phyloP scores from a whole-genome alignment of 495 filamentous ascomycete species.

The Saxophila tyrrhenica region DNA sequence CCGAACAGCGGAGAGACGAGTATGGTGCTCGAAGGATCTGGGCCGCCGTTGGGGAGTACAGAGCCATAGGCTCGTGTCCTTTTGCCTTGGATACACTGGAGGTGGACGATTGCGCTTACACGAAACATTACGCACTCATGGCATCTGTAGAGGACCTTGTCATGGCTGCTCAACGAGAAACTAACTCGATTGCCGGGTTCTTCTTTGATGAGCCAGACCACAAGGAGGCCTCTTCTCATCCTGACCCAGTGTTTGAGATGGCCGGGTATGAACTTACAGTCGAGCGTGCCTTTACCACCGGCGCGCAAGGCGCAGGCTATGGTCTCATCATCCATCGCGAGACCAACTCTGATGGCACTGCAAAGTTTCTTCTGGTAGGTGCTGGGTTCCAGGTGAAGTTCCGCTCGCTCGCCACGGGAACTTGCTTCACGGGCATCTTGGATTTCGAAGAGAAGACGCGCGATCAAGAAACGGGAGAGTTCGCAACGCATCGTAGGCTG shows the following conservation, averaged over 20 bases:
- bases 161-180: too few relatives aligned
- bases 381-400: slow-evolving; percentile 37
- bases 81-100: too few relatives aligned
- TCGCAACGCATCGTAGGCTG: slow-evolving; percentile 30
- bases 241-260: slow-evolving; percentile 23
- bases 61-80: too few relatives aligned
- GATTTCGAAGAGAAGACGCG: slow-evolving; percentile 33
- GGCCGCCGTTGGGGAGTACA: too few relatives aligned
- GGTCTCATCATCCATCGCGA: slow-evolving; percentile 38
- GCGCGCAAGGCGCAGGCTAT: slow-evolving; percentile 31
- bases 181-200: too few relatives aligned
- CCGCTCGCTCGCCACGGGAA: slow-evolving; percentile 18
- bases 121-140: too few relatives aligned
- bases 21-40: too few relatives aligned
- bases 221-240: too few relatives aligned
- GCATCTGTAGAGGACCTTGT: too few relatives aligned
- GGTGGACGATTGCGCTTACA: too few relatives aligned
- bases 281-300: slow-evolving; percentile 40
- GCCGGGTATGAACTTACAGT: slow-evolving; percentile 26
- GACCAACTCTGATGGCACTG: slow-evolving; percentile 19
- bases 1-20: too few relatives aligned
- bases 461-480: slow-evolving; percentile 24
- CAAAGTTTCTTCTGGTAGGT: slow-evolving; percentile 42
- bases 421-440: slow-evolving; percentile 37
- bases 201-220: too few relatives aligned